Percentiles rank a stretch among this genome's conserved stretches.
These are phyloP conservation scores for Arabidopsis suecica DNA, from an alignment of 345 rosid species.

Conservation along the genomic window DNA sequence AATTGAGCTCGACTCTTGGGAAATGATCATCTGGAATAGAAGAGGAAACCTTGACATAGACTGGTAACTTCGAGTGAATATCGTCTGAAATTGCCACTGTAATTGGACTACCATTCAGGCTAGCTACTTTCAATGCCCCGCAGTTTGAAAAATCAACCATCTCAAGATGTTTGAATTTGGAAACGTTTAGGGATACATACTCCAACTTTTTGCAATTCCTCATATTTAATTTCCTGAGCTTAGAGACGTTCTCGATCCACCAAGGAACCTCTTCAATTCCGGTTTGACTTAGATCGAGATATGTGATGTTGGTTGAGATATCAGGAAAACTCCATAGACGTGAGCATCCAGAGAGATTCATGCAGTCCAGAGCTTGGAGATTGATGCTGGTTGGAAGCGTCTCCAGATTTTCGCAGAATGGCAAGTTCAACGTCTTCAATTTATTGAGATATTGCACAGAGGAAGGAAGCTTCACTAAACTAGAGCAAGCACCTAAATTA, in stretches of 20 bases:
- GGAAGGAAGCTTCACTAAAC: constrained; percentile 6
- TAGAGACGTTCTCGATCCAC: neutral
- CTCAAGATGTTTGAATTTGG: neutral
- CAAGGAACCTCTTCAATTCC: neutral
- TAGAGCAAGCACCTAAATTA: accelerated
- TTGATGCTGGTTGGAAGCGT: neutral
- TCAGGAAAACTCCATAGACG: neutral
- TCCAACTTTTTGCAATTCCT: neutral
- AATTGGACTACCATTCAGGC: neutral
- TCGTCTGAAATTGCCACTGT: neutral
- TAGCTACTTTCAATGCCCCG: neutral
- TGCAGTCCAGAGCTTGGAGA: accelerated
- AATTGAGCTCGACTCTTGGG: neutral
- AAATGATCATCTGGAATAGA: neutral
- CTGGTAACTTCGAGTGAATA: neutral
- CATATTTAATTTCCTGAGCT: neutral
- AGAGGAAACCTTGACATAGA: neutral
- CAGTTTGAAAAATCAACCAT: neutral
- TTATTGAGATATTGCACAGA: neutral
- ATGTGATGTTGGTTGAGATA: constrained; percentile 1
- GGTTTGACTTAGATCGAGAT: neutral
- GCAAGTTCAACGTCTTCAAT: neutral
- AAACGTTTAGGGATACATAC: neutral
- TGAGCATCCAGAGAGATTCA: neutral
- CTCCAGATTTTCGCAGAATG: constrained; percentile 10